Evolutionary conservation across 2,329 filamentous ascomycete genomes (phyloP), one percentile per base, ranked within the genome.

Genomic region (Fusarium newnesense): DNA sequence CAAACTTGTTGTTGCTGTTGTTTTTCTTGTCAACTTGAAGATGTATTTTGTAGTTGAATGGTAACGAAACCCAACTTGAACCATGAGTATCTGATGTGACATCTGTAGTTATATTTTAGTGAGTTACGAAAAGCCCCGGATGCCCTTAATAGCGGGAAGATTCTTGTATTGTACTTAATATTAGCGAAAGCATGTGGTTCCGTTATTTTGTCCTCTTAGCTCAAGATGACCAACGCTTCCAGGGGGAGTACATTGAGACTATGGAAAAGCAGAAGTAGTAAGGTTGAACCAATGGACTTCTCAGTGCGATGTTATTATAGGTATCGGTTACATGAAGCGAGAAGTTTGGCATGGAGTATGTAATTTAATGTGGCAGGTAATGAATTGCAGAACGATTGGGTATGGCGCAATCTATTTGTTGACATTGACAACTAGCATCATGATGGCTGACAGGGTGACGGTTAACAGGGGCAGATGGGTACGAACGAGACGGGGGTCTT

Each of bases 381-480:
- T 44, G 32, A 46, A 49, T 62, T 52, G 16, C 18, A 52, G n/a
- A 30, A 30, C 21, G 56, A 58, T 64, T 64, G 30, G 53, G 53
- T 40, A 56, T 39, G 67, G 57, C 40, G 37, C 46, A 46, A 57
- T 70, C 52, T 37, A 46, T 70, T 61, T 73, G 69, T 69, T 73
- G 60, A 73, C 65, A 65, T 58, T 66, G 39, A 52, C 39, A 52
- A 50, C 58, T 67, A 69, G 54, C 60, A 59, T 64, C 46, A 50
- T 52, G 67, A 70, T 52, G 59, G 58, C 69, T 75, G 70, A 67
- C 70, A 72, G 64, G 59, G 65, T 43, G 67, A 67, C 49, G 50
- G 46, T 66, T 70, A 60, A 69, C 73, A 76, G 65, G 74, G 63
- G 60, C 63, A 47, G 72, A 61, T 75, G 59, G 73, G 60, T 75